Base-by-base conservation (phyloP, 116 monocot species). In the Phalaenopsis hybrid region DNA sequence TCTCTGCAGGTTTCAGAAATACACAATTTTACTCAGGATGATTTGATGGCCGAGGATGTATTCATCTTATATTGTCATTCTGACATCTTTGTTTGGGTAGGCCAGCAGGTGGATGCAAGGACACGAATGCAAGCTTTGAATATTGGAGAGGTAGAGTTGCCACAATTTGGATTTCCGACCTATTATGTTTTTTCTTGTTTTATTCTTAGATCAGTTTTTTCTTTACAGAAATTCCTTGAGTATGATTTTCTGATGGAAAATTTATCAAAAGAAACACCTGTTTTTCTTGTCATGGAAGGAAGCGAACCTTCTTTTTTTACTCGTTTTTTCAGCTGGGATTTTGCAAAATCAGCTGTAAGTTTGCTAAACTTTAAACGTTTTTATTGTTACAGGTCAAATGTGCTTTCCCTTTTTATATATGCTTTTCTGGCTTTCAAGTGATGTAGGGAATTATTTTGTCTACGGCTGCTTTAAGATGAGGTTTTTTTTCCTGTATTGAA, bases 81-180 rank as follows among this genome's bases (percentile, higher is more conserved):
- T 6, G 86, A 90, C 63, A 83, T 95, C 41, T 93, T 87, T 88
- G 88, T 93, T 82, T 95, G 95, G 95, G 87, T 93, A 45, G 95
- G 95, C 25, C 89, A 87, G 43, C 87, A 87, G 76, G 86, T 91
- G 57, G 86, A 85, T 85, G 52, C 79, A 21, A 90, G 76, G 84
- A 82, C 59, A 63, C 85, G 61, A 84, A 18, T 50, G 80, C 86
- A 91, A 79, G 91, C 95, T 46, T 78, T 95, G 28, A 76, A 52
- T 8, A 82, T 88, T 45, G 95, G 89, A 50, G 88, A 89, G 93
- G 93, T 93, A 82, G 77, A 49, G 12, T 18, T 52, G 4, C 28
- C 8, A 44, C 16, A 7, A n/a, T 67, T 83, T 16, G 37, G 31
- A 37, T 52, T 75, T 31, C 11, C 8, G 13, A 31, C 75, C 72